Conservation (phyloP, 1,139 yeast species). For the Nadsonia commutata region DNA sequence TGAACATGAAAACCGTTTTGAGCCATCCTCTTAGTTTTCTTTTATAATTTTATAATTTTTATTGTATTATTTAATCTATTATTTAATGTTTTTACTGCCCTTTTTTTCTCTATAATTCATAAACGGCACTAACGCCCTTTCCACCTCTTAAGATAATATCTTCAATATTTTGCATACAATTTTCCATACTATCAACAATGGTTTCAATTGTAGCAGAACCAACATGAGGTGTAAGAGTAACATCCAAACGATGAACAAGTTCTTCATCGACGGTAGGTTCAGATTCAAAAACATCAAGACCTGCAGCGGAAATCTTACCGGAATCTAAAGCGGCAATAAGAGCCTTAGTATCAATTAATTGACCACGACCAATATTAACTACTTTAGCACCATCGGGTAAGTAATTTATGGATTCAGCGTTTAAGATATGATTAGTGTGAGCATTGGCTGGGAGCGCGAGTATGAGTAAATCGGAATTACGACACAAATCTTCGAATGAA, state of each 20-base stretch:
- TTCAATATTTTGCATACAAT: slow-evolving; percentile 34
- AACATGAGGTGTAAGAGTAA: slow-evolving; percentile 60
- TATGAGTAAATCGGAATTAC: slow-evolving; percentile 42
- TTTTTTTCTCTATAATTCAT: neutral
- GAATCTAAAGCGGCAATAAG: slow-evolving; percentile 49
- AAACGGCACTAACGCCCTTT: slow-evolving; percentile 1
- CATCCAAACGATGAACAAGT: slow-evolving; percentile 47
- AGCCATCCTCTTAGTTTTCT: too few species aligned
- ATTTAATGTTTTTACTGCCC: neutral
- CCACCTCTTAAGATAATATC: slow-evolving; percentile 6
- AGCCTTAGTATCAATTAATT: slow-evolving; percentile 58
- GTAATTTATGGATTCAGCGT: slow-evolving; percentile 30
- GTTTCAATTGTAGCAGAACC: slow-evolving; percentile 54
- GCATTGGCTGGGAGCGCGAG: slow-evolving; percentile 56
- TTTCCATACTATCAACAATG: slow-evolving; percentile 28
- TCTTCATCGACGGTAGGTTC: slow-evolving; percentile 49
- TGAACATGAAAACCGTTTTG: too few species aligned
- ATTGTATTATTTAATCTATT: too few species aligned
- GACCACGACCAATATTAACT: slow-evolving; percentile 71
- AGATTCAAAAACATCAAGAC: slow-evolving; percentile 62
- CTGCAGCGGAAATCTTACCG: slow-evolving; percentile 60
- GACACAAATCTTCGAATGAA: slow-evolving; percentile 26
- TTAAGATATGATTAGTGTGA: slow-evolving; percentile 42
- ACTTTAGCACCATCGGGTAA: slow-evolving; percentile 43
- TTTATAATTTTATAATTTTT: too few species aligned